Conservation (phyloP, 345 rosid species). For the Eucalyptus marginata region DNA sequence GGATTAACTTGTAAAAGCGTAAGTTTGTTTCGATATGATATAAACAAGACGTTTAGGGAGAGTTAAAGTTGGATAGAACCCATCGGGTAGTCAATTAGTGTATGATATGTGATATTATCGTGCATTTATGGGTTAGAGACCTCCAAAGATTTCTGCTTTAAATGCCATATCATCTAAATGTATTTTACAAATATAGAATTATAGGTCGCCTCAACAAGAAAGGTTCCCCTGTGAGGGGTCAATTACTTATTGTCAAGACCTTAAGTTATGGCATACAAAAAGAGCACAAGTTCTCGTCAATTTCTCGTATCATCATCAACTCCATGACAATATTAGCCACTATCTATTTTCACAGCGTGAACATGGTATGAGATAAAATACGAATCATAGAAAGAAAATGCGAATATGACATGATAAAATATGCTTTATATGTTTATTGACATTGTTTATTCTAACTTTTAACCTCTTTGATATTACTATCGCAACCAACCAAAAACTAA, state of each 20-base stretch:
- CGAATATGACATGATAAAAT: too few species aligned
- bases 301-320: background rate
- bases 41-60: background rate
- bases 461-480: too few species aligned
- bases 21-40: too few species aligned
- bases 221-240: background rate
- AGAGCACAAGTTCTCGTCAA: background rate
- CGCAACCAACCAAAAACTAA: too few species aligned
- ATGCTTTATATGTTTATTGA: too few species aligned
- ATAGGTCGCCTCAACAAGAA: background rate
- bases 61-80: background rate
- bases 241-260: background rate
- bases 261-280: background rate
- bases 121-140: background rate
- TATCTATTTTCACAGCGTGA: background rate
- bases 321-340: too few species aligned
- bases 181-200: too few species aligned
- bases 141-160: background rate
- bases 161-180: background rate
- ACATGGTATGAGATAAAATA: background rate
- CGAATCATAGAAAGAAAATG: background rate
- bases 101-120: background rate
- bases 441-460: too few species aligned
- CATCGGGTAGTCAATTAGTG: background rate
- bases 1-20: too few species aligned